These are phyloP conservation scores for Kuraishia piskuri DNA, from an alignment of 805 yeast species.

Conservation along the genomic window DNA sequence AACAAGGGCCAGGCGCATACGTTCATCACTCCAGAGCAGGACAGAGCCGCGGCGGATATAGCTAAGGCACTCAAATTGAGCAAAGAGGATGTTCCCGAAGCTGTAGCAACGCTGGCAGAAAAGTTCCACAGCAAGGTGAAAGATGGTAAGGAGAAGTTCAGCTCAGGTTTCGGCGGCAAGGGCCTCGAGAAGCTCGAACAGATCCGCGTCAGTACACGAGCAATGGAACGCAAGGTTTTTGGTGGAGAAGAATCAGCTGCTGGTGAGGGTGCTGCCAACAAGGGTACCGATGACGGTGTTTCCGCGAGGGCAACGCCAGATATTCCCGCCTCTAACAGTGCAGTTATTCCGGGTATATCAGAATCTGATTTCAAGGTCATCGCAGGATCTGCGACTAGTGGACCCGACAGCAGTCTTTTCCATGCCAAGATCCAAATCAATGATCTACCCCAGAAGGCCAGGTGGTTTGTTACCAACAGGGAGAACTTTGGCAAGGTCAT, in stretches of 20 bases:
- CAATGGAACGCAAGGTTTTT: slow-evolving; percentile 39
- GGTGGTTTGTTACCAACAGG: slow-evolving; percentile 71
- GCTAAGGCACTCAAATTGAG: slow-evolving; percentile 59
- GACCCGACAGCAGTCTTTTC: slow-evolving; percentile 38
- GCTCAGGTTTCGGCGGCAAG: slow-evolving; percentile 87
- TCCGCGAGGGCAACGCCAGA: slow-evolving; percentile 19
- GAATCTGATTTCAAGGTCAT: slow-evolving; percentile 37
- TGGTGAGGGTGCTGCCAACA: slow-evolving; percentile 8
- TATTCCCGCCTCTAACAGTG: slow-evolving; percentile 10
- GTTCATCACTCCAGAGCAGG: slow-evolving; percentile 54
- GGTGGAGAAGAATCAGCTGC: slow-evolving; percentile 28
- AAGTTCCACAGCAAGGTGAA: slow-evolving; percentile 53
- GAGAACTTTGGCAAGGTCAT: slow-evolving; percentile 54
- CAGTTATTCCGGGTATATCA: slow-evolving; percentile 6
- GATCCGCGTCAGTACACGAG: slow-evolving; percentile 40
- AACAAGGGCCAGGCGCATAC: slow-evolving; percentile 65
- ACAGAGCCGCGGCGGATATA: slow-evolving; percentile 56
- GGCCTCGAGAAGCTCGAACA: slow-evolving; percentile 77
- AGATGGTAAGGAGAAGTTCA: slow-evolving; percentile 51
- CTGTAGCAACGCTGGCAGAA: slow-evolving; percentile 40
- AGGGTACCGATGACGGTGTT: slow-evolving; percentile 11
- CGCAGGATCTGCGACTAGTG: slow-evolving; percentile 35
- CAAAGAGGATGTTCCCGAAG: slow-evolving; percentile 43
- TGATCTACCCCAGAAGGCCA: slow-evolving; percentile 72
- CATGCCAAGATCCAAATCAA: slow-evolving; percentile 71